Percentiles rank a stretch among this genome's conserved stretches.
These are phyloP conservation scores for Persicaria maculosa DNA, from an alignment of 148 eudicot species.

Conservation along the genomic window DNA sequence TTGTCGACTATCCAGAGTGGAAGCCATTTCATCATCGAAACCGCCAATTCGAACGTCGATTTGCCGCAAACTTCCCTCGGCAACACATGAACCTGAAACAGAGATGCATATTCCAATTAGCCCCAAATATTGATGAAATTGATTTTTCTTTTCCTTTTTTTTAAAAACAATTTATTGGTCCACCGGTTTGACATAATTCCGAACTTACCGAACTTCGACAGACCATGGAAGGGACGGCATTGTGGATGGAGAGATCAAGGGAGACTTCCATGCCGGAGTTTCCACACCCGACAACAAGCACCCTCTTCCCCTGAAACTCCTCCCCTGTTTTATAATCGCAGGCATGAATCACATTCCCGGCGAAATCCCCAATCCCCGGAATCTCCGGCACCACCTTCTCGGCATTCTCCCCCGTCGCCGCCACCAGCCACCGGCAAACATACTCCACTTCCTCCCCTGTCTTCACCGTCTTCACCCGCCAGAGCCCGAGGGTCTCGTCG, in stretches of 20 bases:
- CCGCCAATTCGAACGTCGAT: constrained; percentile 61
- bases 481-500: constrained; percentile 20
- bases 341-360: constrained; percentile 25
- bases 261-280: constrained; percentile 30
- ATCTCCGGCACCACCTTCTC: constrained; percentile 23
- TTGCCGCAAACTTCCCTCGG: constrained; percentile 63
- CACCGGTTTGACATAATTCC: background rate
- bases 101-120: background rate
- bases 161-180: background rate
- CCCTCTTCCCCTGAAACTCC: constrained; percentile 19
- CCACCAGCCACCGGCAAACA: constrained; percentile 25
- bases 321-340: constrained; percentile 25
- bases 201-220: constrained; percentile 25
- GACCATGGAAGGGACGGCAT: constrained; percentile 26
- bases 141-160: background rate
- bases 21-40: constrained; percentile 52
- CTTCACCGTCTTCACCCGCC: constrained; percentile 22
- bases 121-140: background rate
- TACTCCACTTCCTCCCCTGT: constrained; percentile 20
- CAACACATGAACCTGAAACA: constrained; percentile 53
- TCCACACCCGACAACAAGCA: constrained; percentile 27
- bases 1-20: constrained; percentile 47
- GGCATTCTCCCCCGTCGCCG: constrained; percentile 28
- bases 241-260: constrained; percentile 25
- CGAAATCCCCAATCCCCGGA: constrained; percentile 18